Evolutionary conservation across 176 grass and related monocot genomes (phyloP).

Genomic region (Bonia amplexicaulis): DNA sequence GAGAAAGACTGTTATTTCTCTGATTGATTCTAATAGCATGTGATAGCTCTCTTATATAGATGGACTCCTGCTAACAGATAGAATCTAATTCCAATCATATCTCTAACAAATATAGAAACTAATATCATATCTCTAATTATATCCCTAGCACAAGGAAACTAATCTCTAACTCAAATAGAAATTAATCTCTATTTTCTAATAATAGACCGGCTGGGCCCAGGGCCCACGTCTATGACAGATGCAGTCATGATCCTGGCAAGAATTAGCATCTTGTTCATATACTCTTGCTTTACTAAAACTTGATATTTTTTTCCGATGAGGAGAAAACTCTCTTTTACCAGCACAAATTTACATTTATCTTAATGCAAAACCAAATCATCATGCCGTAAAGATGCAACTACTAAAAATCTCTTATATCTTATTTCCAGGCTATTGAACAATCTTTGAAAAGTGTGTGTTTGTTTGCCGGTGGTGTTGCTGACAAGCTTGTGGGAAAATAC

Average conservation of each 20-base stretch:
- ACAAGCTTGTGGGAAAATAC: slow-evolving; percentile 66
- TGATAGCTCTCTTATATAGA: too few relatives aligned
- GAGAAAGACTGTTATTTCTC: too few relatives aligned
- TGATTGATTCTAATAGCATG: too few relatives aligned
- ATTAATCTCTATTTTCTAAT: too few relatives aligned
- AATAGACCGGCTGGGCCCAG: too few relatives aligned
- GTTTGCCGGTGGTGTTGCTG: slow-evolving; percentile 48
- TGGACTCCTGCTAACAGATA: too few relatives aligned
- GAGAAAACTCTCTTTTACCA: background rate
- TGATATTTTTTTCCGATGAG: background rate
- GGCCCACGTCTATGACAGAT: too few relatives aligned
- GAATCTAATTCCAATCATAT: too few relatives aligned
- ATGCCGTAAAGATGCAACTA: background rate
- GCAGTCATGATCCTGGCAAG: background rate
- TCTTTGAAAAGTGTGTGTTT: slow-evolving; percentile 65
- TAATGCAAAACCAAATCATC: background rate
- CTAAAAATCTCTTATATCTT: background rate
- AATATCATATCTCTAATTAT: too few relatives aligned
- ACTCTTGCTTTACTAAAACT: background rate
- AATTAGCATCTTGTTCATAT: background rate
- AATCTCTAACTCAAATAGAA: too few relatives aligned
- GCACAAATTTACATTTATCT: background rate
- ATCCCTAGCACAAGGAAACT: too few relatives aligned
- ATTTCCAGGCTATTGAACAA: slow-evolving; percentile 63
- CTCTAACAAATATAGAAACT: too few relatives aligned